These are phyloP conservation scores for Aleurites moluccanus DNA, from an alignment of 441 rosid genomes.

Conservation along the genomic window DNA sequence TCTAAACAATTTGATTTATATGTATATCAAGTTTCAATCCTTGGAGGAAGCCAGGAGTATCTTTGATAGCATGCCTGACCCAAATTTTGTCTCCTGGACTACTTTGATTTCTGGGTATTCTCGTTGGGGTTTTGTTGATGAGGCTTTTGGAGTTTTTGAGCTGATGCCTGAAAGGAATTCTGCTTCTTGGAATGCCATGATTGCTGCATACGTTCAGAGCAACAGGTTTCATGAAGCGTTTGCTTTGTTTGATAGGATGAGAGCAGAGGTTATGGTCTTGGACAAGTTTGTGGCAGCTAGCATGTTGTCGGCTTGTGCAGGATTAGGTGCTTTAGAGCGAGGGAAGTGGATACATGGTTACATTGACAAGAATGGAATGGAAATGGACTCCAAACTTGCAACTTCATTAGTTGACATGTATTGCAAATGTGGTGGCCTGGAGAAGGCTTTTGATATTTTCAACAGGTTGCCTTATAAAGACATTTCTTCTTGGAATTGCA, in stretches of 20 bases:
- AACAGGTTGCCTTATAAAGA: constrained; percentile 16
- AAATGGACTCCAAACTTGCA: constrained; percentile 29
- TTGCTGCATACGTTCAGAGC: constrained; percentile 32
- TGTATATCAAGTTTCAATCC: constrained; percentile 36
- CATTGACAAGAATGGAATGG: constrained; percentile 34
- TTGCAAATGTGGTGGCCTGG: constrained; percentile 39
- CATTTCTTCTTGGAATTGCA: constrained; percentile 39
- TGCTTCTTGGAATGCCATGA: constrained; percentile 44
- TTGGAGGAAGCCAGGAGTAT: constrained; percentile 32
- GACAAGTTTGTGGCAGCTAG: constrained; percentile 35
- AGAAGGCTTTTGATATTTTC: constrained; percentile 29
- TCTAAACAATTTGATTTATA: constrained; percentile 43
- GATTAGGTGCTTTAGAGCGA: constrained; percentile 35
- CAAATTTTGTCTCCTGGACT: constrained; percentile 38
- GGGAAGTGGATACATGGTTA: constrained; percentile 41
- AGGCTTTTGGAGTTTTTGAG: constrained; percentile 34
- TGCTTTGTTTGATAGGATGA: constrained; percentile 37
- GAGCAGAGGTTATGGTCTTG: constrained; percentile 24
- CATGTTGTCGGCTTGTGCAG: constrained; percentile 39
- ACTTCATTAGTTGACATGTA: constrained; percentile 48
- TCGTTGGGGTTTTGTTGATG: constrained; percentile 27
- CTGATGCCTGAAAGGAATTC: constrained; percentile 34
- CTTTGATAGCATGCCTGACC: constrained; percentile 31
- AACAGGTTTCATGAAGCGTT: constrained; percentile 35
- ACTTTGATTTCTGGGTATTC: constrained; percentile 40